Conservation (phyloP, 2,329 filamentous ascomycete genomes). For the Fusarium pseudoanthophilum region DNA sequence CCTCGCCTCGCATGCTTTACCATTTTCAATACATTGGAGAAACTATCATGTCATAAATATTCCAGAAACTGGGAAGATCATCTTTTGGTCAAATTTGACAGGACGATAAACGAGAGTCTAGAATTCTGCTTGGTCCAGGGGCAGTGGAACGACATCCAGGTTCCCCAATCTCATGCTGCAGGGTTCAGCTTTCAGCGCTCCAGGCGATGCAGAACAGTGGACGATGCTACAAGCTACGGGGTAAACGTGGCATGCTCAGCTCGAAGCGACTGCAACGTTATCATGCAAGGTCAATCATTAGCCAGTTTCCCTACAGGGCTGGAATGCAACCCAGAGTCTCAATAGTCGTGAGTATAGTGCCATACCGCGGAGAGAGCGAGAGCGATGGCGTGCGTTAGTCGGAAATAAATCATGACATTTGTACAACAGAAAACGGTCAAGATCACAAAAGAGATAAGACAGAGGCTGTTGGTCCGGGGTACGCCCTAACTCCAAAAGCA, state of each 20-base stretch:
- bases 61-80: neutral
- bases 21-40: neutral
- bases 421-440: conserved; percentile 1
- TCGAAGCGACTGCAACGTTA: neutral
- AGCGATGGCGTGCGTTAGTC: neutral
- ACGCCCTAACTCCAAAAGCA: neutral
- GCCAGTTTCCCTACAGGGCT: neutral
- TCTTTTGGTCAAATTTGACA: neutral
- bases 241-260: neutral
- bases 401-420: conserved; percentile 2
- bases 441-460: neutral
- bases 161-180: neutral
- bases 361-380: neutral
- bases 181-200: neutral
- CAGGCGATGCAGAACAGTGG: neutral
- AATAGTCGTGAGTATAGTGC: neutral
- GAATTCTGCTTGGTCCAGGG: neutral
- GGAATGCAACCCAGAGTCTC: neutral
- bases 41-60: neutral
- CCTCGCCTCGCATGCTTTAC: neutral
- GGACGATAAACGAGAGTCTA: conserved; percentile 2
- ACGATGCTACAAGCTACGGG: neutral
- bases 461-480: neutral
- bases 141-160: neutral
- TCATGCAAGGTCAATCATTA: neutral